These are phyloP conservation scores for Funneliformis geosporum DNA, from an alignment of 192 early-diverging fungal species.

Conservation along the genomic window DNA sequence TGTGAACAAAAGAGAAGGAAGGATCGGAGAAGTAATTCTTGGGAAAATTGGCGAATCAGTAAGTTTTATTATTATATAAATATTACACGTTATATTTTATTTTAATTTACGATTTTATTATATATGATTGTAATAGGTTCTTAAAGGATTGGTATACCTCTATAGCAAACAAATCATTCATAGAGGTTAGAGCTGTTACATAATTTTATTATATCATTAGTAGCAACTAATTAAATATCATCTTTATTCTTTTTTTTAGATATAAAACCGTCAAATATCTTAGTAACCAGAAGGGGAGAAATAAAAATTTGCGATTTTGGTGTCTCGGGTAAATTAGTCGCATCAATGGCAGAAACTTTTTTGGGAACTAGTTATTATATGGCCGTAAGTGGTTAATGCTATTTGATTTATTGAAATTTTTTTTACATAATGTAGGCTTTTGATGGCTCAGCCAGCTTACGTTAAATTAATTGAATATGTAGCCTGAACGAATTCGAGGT, in stretches of 20 bases:
- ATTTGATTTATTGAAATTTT: not conserved
- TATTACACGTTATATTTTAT: not conserved
- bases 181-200: conserved; percentile 58
- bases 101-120: not conserved
- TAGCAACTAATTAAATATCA: not conserved
- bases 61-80: conserved; percentile 19
- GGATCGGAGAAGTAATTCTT: conserved; percentile 86
- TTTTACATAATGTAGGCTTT: not conserved
- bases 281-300: conserved; percentile 84
- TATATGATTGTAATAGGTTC: conserved; percentile 44
- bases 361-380: conserved; percentile 97
- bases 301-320: conserved; percentile 99
- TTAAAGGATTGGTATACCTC: conserved; percentile 89
- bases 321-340: conserved; percentile 86
- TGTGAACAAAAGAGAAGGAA: conserved; percentile 62
- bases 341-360: conserved; percentile 92
- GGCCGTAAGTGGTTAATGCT: conserved; percentile 62
- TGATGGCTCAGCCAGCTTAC: not conserved
- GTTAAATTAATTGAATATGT: not conserved
- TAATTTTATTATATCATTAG: conserved; percentile 14
- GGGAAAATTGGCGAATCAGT: conserved; percentile 87
- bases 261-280: conserved; percentile 97
- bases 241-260: conserved; percentile 60
- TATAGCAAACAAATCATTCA: conserved; percentile 89
- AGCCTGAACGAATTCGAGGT: conserved; percentile 97